Base-by-base conservation (phyloP, 768 basidiomycete species). In the Russula abietina region DNA sequence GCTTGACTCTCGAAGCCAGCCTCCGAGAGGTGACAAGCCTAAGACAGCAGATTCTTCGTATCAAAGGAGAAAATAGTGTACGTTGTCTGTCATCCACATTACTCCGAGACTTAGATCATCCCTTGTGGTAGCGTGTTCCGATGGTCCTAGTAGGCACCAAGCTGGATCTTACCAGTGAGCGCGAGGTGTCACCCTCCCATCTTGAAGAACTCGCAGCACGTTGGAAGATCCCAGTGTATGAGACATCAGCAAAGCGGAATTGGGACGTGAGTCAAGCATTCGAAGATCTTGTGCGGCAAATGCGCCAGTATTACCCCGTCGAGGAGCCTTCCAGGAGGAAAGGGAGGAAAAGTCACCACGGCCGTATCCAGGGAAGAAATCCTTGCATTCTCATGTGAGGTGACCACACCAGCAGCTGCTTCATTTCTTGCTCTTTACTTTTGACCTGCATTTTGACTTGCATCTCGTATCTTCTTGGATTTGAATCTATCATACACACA, bases 111-210 rank as follows among this genome's bases (percentile, higher is more conserved):
- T 32, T 32, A 41, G 41, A 64, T 17, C 45, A 38, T 43, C 26
- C 10, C 2, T 32, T 45, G 26, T 43, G 65, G 12, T 59, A 88
- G 84, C 76, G 75, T 33, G 75, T 91, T 22, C 93, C 92, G 10
- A 89, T 94, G 65, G 88, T 93, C 12, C 81, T 93, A 17, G 92
- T 92, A 10, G 92, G 91, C 48, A 93, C 91, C 33, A 92, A 93
- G 72, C 78, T 88, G 46, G 93, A 94, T 71, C 81, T 94, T 43
- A 81, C 81, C 30, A 84, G 81, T 62, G 92, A 94, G 72, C 82
- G 93, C 36, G 89, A 93, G 70, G 88, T 94, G 7, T 82, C 83
- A 19, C 78, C 80, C 51, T 76, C 71, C 46, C 83, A 82, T 0
- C 87, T 91, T 38, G 82, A 87, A 69, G 75, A 81, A 11, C 80